phyloP scores from a whole-genome alignment of 305 asterid species.

The Withania somnifera region DNA sequence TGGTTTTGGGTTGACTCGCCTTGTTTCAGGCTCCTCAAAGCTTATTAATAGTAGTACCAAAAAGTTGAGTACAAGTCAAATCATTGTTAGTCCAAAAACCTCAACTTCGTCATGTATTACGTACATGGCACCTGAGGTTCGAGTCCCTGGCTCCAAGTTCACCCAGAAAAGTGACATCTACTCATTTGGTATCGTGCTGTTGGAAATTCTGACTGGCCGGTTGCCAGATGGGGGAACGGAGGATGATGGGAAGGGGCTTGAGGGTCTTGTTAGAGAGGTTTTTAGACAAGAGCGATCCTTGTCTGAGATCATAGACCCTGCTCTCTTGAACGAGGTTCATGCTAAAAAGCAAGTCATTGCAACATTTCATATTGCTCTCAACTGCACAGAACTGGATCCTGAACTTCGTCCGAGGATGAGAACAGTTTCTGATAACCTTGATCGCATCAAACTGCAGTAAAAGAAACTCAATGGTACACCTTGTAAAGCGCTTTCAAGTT shows the following conservation, averaged over 20 bases:
- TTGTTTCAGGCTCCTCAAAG: slow-evolving; percentile 36
- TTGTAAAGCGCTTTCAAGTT: not conserved
- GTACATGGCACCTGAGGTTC: slow-evolving; percentile 60
- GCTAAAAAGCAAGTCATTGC: slow-evolving; percentile 91
- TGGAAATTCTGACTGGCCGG: slow-evolving; percentile 75
- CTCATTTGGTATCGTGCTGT: slow-evolving; percentile 64
- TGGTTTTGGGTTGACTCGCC: slow-evolving; percentile 79
- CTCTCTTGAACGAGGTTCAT: slow-evolving; percentile 62
- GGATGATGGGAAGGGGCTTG: slow-evolving; percentile 48
- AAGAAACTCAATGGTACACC: not conserved
- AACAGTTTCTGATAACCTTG: slow-evolving; percentile 65
- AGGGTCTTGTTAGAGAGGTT: slow-evolving; percentile 52
- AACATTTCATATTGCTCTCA: slow-evolving; percentile 65
- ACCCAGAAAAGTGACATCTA: slow-evolving; percentile 79
- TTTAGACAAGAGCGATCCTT: slow-evolving; percentile 64
- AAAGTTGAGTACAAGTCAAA: slow-evolving; percentile 28
- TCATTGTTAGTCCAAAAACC: slow-evolving; percentile 15
- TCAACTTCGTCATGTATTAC: slow-evolving; percentile 17
- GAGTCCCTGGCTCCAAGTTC: slow-evolving; percentile 25
- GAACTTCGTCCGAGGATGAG: slow-evolving; percentile 89
- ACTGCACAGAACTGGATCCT: slow-evolving; percentile 74
- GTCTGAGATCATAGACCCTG: slow-evolving; percentile 71
- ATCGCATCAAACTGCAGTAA: slow-evolving; percentile 37
- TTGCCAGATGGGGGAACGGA: slow-evolving; percentile 25
- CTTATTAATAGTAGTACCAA: slow-evolving; percentile 21